Base-by-base conservation (phyloP, 768 basidiomycete genomes). In the Leccinum imitatum region DNA sequence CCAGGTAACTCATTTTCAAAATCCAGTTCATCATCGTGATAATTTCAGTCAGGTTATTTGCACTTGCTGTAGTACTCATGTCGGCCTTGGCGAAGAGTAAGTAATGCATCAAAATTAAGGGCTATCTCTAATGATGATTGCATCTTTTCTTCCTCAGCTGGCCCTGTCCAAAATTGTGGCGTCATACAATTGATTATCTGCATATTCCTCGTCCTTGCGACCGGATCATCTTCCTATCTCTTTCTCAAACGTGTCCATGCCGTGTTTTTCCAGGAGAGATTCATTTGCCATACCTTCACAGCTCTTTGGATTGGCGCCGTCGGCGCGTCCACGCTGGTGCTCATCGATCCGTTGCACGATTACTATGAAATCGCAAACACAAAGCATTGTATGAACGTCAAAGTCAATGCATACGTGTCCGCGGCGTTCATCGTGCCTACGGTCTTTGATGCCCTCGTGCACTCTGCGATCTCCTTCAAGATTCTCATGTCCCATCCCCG, bases 211-310 rank as follows among this genome's bases (percentile, higher is more conserved):
- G 31, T 71, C n/a, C 35, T 69, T n/a, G 57, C 71, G 41, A 60
- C 63, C 6, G 60, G 71, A 6, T 64, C 68, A 3, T 76, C 76
- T 0, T 73, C 72, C 0, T 68, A 74, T 41, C 72, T 78, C 51
- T 77, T 79, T 61, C 73, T 78, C 64, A 69, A 75, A 52, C 72
- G 78, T 13, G 68, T 75, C n/a, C 71, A 75, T 44, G 78, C 75
- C 2, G 67, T 78, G 9, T 77, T 72, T 61, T 50, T 67, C 37
- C 27, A 64, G 7, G 64, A 71, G 30, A 56, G 39, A 50, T 23
- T 61, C 25, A 54, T 75, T 46, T 35, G 67, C 13, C 39, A 59
- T 30, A 15, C 64, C 31, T 73, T 77, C 57, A 71, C 68, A 17
- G 21, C 66, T 5, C 41, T 78, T 23, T 79, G 78, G 78, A 30